Conservation (phyloP, 2,329 filamentous ascomycete species). For the Fusarium clavum region DNA sequence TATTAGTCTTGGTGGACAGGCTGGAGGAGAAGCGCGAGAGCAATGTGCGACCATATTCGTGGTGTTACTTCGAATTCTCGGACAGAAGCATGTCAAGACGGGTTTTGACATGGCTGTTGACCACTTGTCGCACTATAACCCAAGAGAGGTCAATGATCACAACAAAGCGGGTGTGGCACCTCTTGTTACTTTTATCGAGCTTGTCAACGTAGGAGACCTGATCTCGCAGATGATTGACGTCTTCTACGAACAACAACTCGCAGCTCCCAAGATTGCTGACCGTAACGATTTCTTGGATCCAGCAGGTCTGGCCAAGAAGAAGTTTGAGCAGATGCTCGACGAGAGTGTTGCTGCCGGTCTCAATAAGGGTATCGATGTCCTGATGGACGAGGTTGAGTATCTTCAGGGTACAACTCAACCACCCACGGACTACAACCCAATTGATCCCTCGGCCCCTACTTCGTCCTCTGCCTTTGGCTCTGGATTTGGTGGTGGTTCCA, state of each 20-base stretch:
- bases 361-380: constrained; percentile 96
- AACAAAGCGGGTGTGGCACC: constrained; percentile 83
- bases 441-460: constrained; percentile 39
- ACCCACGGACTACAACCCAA: constrained; percentile 91
- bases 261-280: constrained; percentile 83
- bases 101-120: constrained; percentile 94
- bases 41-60: constrained; percentile 94
- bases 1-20: constrained; percentile 80
- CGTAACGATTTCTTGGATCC: constrained; percentile 95
- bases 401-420: constrained; percentile 88
- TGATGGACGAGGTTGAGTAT: constrained; percentile 98
- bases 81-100: constrained; percentile 86
- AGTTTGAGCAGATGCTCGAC: constrained; percentile 98
- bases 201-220: constrained; percentile 97
- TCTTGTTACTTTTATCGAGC: constrained; percentile 93
- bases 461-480: constrained; percentile 35
- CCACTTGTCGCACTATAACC: constrained; percentile 91
- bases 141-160: constrained; percentile 80
- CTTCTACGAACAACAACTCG: constrained; percentile 96
- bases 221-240: constrained; percentile 99
- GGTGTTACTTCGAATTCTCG: constrained; percentile 82
- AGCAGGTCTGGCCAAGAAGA: constrained; percentile 94
- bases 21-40: constrained; percentile 84
- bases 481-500: constrained; percentile 33
- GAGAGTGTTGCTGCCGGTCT: constrained; percentile 94